A percentile compares a stretch with the other conserved stretches of the same genome.
These are phyloP conservation scores for Neohortaea acidophila DNA, from an alignment of 495 filamentous ascomycete species.

Conservation along the genomic window DNA sequence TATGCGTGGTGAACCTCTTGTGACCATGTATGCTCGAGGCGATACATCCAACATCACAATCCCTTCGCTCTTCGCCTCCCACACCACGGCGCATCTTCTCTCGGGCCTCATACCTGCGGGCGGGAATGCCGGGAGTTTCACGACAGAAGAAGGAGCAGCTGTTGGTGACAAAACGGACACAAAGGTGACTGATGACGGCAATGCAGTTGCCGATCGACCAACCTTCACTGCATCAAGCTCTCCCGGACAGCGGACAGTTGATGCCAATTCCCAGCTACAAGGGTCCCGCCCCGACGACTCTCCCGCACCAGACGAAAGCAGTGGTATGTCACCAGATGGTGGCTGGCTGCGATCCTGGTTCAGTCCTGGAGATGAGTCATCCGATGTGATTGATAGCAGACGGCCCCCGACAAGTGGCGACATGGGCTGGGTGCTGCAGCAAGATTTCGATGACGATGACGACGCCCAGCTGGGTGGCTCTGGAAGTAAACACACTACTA, in stretches of 20 bases:
- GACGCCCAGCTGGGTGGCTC: conserved; percentile 22
- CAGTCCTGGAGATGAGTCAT: neutral
- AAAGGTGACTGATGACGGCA: conserved; percentile 7
- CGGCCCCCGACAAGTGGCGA: conserved; percentile 72
- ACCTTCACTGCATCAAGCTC: conserved; percentile 15
- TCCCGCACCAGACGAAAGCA: no score
- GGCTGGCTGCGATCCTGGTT: neutral
- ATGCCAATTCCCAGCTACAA: conserved; percentile 9
- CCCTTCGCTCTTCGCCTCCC: conserved; percentile 83
- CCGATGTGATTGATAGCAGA: conserved; percentile 34
- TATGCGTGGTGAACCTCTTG: conserved; percentile 63
- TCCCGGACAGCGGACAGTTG: conserved; percentile 13
- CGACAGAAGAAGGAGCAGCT: conserved; percentile 28
- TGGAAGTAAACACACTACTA: conserved; percentile 18
- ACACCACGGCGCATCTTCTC: conserved; percentile 84
- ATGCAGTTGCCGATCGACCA: conserved; percentile 12
- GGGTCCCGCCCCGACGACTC: neutral
- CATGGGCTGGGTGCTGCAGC: conserved; percentile 58
- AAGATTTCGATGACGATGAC: conserved; percentile 44
- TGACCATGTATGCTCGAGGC: conserved; percentile 93
- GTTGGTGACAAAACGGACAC: conserved; percentile 6
- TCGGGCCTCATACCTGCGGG: conserved; percentile 73
- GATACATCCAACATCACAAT: conserved; percentile 92
- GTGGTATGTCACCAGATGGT: no score
- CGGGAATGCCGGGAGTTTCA: conserved; percentile 39